Percentiles rank a stretch among this genome's conserved stretches.
Evolutionary conservation across 2,329 filamentous ascomycete species (phyloP).

Genomic region (Arthroderma sp.): DNA sequence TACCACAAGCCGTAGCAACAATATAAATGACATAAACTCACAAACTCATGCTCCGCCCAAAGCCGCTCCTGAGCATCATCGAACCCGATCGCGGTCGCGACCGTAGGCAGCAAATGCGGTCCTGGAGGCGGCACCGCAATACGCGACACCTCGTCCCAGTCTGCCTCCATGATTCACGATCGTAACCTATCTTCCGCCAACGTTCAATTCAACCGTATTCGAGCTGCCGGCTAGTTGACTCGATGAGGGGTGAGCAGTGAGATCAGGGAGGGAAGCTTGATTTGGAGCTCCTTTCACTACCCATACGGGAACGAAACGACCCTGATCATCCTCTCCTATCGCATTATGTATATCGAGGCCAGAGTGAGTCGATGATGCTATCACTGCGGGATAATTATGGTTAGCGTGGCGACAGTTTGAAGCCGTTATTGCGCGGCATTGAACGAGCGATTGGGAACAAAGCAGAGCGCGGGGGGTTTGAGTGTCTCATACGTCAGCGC

Average conservation of each 20-base stretch:
- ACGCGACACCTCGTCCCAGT: conserved; percentile 58
- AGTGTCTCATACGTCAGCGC: background rate
- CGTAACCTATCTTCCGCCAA: background rate
- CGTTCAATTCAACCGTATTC: background rate
- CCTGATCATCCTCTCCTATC: background rate
- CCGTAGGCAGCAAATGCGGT: conserved; percentile 56
- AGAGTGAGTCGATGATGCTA: background rate
- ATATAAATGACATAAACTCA: conserved; percentile 34
- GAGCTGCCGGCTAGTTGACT: background rate
- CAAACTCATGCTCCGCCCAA: conserved; percentile 86
- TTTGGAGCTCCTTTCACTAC: background rate
- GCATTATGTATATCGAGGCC: background rate
- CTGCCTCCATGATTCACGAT: conserved; percentile 32
- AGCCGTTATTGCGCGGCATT: background rate
- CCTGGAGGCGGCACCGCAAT: conserved; percentile 68
- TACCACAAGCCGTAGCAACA: background rate
- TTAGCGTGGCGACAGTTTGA: background rate
- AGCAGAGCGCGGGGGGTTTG: background rate
- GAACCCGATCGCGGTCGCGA: conserved; percentile 71
- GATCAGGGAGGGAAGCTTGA: background rate
- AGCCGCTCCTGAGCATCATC: conserved; percentile 80
- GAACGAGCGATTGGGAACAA: background rate
- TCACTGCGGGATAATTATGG: background rate
- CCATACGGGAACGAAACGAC: background rate
- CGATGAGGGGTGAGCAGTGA: background rate